These are phyloP conservation scores for Mimosa pudica DNA, from an alignment of 306 rosid species.

Conservation along the genomic window DNA sequence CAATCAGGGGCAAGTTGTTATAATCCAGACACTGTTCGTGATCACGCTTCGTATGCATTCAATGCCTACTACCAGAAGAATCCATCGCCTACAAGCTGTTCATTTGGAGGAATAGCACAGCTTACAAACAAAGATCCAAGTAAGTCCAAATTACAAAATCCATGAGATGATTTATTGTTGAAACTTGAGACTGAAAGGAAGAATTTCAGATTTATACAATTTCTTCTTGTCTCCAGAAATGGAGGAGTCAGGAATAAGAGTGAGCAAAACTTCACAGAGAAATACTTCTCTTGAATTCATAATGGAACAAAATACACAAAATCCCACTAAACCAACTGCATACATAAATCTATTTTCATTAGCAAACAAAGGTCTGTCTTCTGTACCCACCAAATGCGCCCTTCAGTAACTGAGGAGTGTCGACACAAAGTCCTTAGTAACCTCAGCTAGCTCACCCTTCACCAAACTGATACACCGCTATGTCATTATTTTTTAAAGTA, in stretches of 20 bases:
- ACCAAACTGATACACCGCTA: conserved; percentile 14
- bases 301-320: not conserved
- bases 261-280: not conserved
- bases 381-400: not conserved
- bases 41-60: conserved; percentile 96
- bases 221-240: not conserved
- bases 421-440: not conserved
- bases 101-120: conserved; percentile 87
- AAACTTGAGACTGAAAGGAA: not conserved
- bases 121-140: conserved; percentile 82
- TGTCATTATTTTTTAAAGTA: not conserved
- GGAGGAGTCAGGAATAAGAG: not conserved
- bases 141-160: conserved; percentile 34
- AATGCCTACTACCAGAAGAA: conserved; percentile 87
- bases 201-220: not conserved
- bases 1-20: conserved; percentile 76
- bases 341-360: not conserved
- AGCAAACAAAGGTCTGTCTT: not conserved
- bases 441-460: conserved; percentile 1
- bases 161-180: not conserved
- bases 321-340: conserved; percentile 7
- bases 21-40: conserved; percentile 72
- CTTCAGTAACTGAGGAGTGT: not conserved
- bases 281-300: conserved; percentile 1
- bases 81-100: conserved; percentile 90